These are phyloP conservation scores for Heritiera fomes DNA, from an alignment of 345 rosid species.

Conservation along the genomic window DNA sequence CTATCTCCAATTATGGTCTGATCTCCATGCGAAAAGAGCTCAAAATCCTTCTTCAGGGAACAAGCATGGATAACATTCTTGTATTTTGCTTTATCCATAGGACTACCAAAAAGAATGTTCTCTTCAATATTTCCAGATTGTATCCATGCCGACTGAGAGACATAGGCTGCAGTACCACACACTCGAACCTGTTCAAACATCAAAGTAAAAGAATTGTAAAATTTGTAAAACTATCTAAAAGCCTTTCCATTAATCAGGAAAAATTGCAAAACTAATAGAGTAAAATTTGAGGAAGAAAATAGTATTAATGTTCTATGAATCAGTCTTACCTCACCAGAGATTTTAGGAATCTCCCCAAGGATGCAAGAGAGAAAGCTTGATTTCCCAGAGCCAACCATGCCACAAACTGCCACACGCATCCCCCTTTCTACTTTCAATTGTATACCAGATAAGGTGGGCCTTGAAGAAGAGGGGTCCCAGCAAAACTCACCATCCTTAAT, in stretches of 20 bases:
- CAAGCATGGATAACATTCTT: conserved; percentile 93
- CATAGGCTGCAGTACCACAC: conserved; percentile 96
- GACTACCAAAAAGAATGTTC: conserved; percentile 96
- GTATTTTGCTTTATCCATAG: conserved; percentile 90
- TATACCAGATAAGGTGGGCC: conserved; percentile 73
- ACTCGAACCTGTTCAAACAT: conserved; percentile 68
- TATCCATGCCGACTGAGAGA: conserved; percentile 99
- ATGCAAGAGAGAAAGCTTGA: conserved; percentile 98
- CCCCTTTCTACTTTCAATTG: conserved; percentile 82
- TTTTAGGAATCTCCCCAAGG: conserved; percentile 97
- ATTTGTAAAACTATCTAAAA: neutral
- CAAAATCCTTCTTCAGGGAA: conserved; percentile 90
- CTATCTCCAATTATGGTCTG: conserved; percentile 99
- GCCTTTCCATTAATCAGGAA: conserved; percentile 6
- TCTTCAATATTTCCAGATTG: conserved; percentile 99
- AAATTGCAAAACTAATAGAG: conserved; percentile 13
- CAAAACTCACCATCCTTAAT: conserved; percentile 75
- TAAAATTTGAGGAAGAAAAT: conserved; percentile 18
- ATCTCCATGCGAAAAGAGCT: conserved; percentile 97
- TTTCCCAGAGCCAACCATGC: conserved; percentile 96
- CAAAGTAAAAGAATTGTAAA: conserved; percentile 24
- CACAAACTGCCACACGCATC: conserved; percentile 99
- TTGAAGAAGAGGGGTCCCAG: conserved; percentile 80
- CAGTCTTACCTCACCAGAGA: conserved; percentile 90
- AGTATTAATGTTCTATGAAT: conserved; percentile 24